phyloP scores from a whole-genome alignment of 1,284 basidiomycete genomes.

The Dichomitus squalens region DNA sequence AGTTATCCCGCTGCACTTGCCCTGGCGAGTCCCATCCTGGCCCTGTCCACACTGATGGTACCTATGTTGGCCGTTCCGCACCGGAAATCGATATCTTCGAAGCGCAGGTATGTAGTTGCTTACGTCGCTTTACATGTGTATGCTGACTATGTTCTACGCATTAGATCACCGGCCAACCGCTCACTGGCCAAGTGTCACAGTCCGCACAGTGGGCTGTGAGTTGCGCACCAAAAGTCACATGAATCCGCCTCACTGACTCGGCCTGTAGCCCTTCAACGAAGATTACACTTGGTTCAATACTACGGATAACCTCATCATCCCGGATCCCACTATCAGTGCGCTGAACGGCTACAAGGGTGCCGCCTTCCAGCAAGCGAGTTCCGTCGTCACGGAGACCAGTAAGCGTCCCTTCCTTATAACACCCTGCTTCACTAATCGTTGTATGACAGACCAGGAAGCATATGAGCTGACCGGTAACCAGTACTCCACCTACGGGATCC shows the following conservation, averaged over 20 bases:
- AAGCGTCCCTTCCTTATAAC: slow-evolving; percentile 45
- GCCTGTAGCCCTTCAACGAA: slow-evolving; percentile 54
- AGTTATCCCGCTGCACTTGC: slow-evolving; percentile 85
- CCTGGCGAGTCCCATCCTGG: slow-evolving; percentile 83
- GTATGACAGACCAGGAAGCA: slow-evolving; percentile 37
- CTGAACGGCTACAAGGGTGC: slow-evolving; percentile 58
- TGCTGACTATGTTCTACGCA: slow-evolving; percentile 1
- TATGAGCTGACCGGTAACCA: slow-evolving; percentile 47
- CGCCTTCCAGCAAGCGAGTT: slow-evolving; percentile 54
- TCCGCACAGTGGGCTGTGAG: slow-evolving; percentile 48
- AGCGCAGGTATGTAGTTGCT: slow-evolving; percentile 25
- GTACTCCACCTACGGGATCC: slow-evolving; percentile 63
- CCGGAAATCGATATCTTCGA: slow-evolving; percentile 90
- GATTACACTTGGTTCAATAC: slow-evolving; percentile 46
- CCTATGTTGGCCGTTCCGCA: slow-evolving; percentile 76
- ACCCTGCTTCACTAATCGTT: slow-evolving; percentile 48
- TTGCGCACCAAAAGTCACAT: not conserved
- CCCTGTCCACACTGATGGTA: slow-evolving; percentile 58
- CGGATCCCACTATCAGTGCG: slow-evolving; percentile 42
- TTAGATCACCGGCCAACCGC: slow-evolving; percentile 32
- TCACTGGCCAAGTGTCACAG: slow-evolving; percentile 46
- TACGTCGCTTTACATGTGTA: too few species aligned
- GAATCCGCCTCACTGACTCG: not conserved
- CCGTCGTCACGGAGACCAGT: slow-evolving; percentile 33
- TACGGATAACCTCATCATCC: slow-evolving; percentile 46